These are phyloP conservation scores for Diplocarpon rosae DNA, from an alignment of 2,329 filamentous ascomycete species.

Conservation along the genomic window DNA sequence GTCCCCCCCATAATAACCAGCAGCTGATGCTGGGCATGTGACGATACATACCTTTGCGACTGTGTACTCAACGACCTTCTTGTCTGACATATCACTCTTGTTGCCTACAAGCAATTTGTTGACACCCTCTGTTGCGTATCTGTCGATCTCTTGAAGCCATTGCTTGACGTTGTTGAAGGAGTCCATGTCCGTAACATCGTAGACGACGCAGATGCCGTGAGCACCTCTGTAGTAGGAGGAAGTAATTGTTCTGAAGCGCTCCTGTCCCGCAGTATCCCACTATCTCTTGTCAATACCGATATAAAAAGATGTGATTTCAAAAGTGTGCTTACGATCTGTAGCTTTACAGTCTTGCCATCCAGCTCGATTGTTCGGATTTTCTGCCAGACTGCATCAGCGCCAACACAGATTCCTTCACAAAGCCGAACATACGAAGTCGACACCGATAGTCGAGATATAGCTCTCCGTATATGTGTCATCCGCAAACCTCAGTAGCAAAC, in stretches of 20 bases:
- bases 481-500: constrained; percentile 91
- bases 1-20: constrained; percentile 9
- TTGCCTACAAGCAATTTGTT: constrained; percentile 99
- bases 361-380: constrained; percentile 99
- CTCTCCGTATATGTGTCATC: constrained; percentile 99
- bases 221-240: constrained; percentile 99
- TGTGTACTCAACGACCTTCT: constrained; percentile 99
- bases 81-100: constrained; percentile 99
- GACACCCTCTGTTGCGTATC: constrained; percentile 96
- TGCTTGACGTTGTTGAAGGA: constrained; percentile 99
- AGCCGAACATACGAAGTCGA: constrained; percentile 72
- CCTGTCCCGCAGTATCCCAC: constrained; percentile 99
- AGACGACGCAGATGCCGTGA: constrained; percentile 98
- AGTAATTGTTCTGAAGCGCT: constrained; percentile 99
- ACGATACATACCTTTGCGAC: constrained; percentile 76
- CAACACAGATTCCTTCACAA: not conserved
- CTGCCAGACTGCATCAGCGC: constrained; percentile 38
- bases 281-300: constrained; percentile 34
- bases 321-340: constrained; percentile 74
- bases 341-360: constrained; percentile 98
- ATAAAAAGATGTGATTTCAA: not conserved
- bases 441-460: constrained; percentile 99
- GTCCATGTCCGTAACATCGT: constrained; percentile 99
- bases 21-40: constrained; percentile 21
- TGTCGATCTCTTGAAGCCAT: constrained; percentile 99